Evolutionary conservation across 257 asterid species (phyloP), one percentile per base, ranked within the genome.

Genomic region (Solanum medicagineum): DNA sequence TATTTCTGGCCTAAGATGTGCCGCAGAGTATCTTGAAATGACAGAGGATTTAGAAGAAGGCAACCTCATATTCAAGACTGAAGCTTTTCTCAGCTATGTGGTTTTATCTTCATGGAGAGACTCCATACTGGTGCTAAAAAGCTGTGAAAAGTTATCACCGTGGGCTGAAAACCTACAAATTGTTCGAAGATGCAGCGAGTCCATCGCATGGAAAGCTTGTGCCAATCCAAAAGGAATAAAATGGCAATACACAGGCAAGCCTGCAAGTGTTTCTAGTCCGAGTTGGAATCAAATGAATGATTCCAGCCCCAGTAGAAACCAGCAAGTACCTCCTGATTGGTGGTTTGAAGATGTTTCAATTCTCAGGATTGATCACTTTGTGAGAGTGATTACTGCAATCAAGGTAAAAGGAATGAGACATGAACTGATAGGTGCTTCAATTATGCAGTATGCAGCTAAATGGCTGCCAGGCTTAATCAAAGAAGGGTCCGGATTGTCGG

Each of bases 111-210:
- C 99, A 0, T 96, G 99, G 98, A 87, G 99, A 70, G 99, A 96
- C 77, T 95, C 99, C 22, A 95, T 95, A 15, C 20, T 94, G 17
- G 99, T 95, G 5, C 85, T 96, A 55, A 96, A 96, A 63, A 93
- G 89, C 85, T 90, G 98, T 71, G 98, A 96, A 86, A 91, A 91
- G 86, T 91, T 96, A 24, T 94, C 98, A 0, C 99, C 98, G 0
- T 96, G 99, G 99, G 98, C 99, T 0, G 98, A 96, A 84, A 95
- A 95, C 65, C 98, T 96, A 86, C 99, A 96, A 40, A 95, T 96
- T 40, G 98, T 96, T 8, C 77, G 99, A 29, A 89, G 98, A 81
- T 96, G 98, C 80, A 93, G 99, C 51, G 99, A 96, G 87, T 96
- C 99, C 1, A 96, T 96, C 19, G 99, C 99, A 0, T 96, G 98